Base-by-base conservation (phyloP, 495 filamentous ascomycete species). In the Penicillium nucicola region DNA sequence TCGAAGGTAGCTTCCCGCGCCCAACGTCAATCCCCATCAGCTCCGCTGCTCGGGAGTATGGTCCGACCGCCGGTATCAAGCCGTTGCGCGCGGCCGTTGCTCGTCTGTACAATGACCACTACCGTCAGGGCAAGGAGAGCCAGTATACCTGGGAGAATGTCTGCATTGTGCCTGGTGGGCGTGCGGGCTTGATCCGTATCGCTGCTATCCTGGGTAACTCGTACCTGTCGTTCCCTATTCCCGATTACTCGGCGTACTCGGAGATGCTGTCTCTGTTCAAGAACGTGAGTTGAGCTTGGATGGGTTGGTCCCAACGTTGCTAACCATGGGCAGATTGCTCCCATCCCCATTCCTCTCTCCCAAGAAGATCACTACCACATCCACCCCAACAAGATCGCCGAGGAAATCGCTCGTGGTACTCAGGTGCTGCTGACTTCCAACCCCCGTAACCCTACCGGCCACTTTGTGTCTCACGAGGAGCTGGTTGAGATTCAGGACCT, bases 121-220 rank as follows among this genome's bases (percentile, higher is more conserved):
- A 96, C 62, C 84, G 92, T 36, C 75, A 92, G 69, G 89, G 87
- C 50, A 91, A 93, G 71, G 74, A 78, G n/a, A 92, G 87, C 65
- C 77, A 95, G 69, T 97, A 97, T 65, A 91, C 87, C n/a, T 96
- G 90, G 86, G 92, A 97, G 74, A 97, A 97, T 70, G 92, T 97
- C n/a, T 91, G 88, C 69, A 95, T 97, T 62, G 92, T 97, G 4
- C 92, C 92, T 34, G 92, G 92, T 67, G 92, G 92, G 20, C 79
- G 92, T 53, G 92, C 92, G 13, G 92, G 92, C 19, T 74, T 97
- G 72, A 95, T 97, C 54, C 82, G 92, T 40, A 95, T 97, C 70
- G 91, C 92, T 2, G 92, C 92, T 18, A 92, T 97, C 11, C 67
- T 97, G 57, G 90, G 90, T 56, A 95, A 96, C 61, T 85, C 90